Conservation (phyloP, 768 basidiomycete genomes). For the Suillus americanus region DNA sequence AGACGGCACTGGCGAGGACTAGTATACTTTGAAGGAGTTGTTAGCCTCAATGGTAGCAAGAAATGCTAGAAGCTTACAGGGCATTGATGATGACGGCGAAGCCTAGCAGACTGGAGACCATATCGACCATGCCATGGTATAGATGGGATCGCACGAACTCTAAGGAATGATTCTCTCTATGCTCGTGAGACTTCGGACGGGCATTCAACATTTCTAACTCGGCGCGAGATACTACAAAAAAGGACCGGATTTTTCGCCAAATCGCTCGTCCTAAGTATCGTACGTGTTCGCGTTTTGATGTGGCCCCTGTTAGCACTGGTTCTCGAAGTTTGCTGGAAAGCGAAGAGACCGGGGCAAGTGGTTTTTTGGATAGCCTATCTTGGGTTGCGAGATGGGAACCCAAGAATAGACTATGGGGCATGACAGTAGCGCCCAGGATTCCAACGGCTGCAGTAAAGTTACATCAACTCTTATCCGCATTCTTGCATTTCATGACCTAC, state of each 20-base stretch:
- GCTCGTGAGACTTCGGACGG: constrained; percentile 44
- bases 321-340: not conserved
- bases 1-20: constrained; percentile 80
- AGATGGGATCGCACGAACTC: constrained; percentile 62
- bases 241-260: constrained; percentile 10
- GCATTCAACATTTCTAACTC: constrained; percentile 21
- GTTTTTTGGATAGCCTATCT: constrained; percentile 54
- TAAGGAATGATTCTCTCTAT: constrained; percentile 56
- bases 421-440: constrained; percentile 82
- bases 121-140: constrained; percentile 64
- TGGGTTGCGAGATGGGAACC: constrained; percentile 86
- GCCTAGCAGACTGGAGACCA: constrained; percentile 68
- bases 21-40: constrained; percentile 54
- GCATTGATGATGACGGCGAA: constrained; percentile 90
- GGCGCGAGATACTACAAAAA: constrained; percentile 25
- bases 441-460: constrained; percentile 51
- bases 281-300: constrained; percentile 4
- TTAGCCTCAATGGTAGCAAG: not conserved
- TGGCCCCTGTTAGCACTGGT: not conserved
- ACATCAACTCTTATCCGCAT: constrained; percentile 14
- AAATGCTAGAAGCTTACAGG: constrained; percentile 43
- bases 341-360: constrained; percentile 15
- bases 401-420: constrained; percentile 92
- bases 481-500: constrained; percentile 38
- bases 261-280: not conserved